Conservation (phyloP, 768 basidiomycete species). For the Hygrophoropsis aurantiaca region DNA sequence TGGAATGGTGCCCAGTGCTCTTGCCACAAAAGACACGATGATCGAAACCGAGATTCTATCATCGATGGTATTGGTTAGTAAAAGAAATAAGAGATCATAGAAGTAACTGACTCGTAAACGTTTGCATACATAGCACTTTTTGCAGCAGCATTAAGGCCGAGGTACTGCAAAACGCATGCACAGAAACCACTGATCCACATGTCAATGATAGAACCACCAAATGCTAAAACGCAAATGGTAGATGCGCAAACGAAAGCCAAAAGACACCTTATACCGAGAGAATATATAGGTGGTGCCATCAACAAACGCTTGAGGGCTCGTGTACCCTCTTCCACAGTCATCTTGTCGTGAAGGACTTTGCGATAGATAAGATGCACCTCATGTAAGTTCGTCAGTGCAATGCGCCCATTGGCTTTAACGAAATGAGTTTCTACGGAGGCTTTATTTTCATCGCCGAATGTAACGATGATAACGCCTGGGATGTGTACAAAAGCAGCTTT, state of each 20-base stretch:
- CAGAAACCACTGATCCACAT: constrained; percentile 79
- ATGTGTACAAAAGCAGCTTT: constrained; percentile 85
- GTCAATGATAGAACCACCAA: constrained; percentile 79
- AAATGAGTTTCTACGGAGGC: constrained; percentile 81
- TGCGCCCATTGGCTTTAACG: constrained; percentile 75
- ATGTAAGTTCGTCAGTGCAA: constrained; percentile 81
- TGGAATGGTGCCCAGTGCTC: constrained; percentile 74
- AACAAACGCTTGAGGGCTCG: constrained; percentile 65
- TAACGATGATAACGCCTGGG: constrained; percentile 75
- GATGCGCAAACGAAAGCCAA: constrained; percentile 78
- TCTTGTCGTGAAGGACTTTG: constrained; percentile 80
- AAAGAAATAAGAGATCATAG: not conserved
- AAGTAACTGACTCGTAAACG: constrained; percentile 79
- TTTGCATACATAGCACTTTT: constrained; percentile 93
- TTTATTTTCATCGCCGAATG: constrained; percentile 75
- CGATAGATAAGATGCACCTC: constrained; percentile 84
- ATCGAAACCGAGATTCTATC: constrained; percentile 81
- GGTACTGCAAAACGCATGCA: constrained; percentile 69
- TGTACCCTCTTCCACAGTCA: constrained; percentile 71
- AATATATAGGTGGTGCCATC: constrained; percentile 65
- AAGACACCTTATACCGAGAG: constrained; percentile 62
- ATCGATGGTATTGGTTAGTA: not conserved
- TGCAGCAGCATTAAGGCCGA: constrained; percentile 79
- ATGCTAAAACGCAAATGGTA: constrained; percentile 80
- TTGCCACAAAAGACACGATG: constrained; percentile 78